Evolutionary conservation across 1,284 basidiomycete genomes (phyloP), one percentile per base, ranked within the genome.

Genomic region (Hortiboletus rubellus): DNA sequence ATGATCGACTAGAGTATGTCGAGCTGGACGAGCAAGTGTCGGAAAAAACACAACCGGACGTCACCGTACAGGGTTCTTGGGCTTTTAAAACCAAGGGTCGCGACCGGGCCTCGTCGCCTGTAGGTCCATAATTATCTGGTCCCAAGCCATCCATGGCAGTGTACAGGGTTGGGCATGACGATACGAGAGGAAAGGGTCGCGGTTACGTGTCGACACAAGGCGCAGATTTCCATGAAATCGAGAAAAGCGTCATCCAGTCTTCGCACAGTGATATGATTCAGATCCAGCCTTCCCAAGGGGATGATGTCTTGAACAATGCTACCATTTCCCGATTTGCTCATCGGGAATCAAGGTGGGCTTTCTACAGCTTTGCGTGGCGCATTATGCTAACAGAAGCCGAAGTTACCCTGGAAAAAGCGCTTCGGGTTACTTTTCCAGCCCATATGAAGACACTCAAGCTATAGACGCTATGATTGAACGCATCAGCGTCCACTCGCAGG

Each of bases 361-460:
- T 48, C 1, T 4, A 14, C 7, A 41, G 0, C 8, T 40, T 17
- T 15, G 5, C 17, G n/a, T 18, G 11, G 5, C 0, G n/a, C 30
- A 30, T 42, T n/a, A 44, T 46, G 10, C 54, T 63, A 3, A 68
- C 8, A 11, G 15, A 42, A n/a, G 33, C 8, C 9, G 9, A 42
- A 53, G 47, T 27, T 11, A n/a, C 18, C 10, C 7, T 7, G 30
- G 7, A 18, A 38, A 41, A 31, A 17, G 34, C 9, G 27, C 24
- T n/a, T 22, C n/a, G 5, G 34, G 50, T 22, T 36, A 22, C 7
- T 10, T 50, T 33, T 54, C 41, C 10, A 24, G 27, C 14, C 7
- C n/a, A 5, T 2, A 48, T 24, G 40, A 52, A 5, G 37, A 48
- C 34, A 7, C 3, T 37, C 41, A 11, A 50, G 36, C n/a, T 22